A percentile compares a stretch with the other conserved stretches of the same genome.
phyloP scores from a whole-genome alignment of 78 protist genomes.

The Paulinella micropora region DNA sequence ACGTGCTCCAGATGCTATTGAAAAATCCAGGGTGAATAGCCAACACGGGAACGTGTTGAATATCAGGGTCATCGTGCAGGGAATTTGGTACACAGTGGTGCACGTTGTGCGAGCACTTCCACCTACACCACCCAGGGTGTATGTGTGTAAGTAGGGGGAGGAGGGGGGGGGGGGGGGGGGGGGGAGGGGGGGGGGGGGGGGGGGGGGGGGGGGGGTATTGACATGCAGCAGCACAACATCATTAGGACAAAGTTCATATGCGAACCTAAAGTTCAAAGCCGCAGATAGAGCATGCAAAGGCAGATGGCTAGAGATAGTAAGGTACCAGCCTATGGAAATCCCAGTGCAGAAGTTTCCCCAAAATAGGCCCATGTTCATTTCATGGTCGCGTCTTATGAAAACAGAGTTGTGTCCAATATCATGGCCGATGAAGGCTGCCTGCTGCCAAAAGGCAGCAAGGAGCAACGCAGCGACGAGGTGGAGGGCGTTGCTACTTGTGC shows the following conservation, averaged over 20 bases:
- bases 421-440: conserved; percentile 27
- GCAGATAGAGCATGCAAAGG: no score
- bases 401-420: conserved; percentile 17
- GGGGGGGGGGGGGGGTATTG: no score
- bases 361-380: background rate
- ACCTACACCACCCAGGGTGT: no score
- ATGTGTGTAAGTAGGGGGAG: no score
- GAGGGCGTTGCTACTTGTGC: background rate
- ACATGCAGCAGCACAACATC: no score
- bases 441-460: conserved; percentile 32
- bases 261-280: no score
- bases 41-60: conserved; percentile 22
- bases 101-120: conserved; percentile 29
- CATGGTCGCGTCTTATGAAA: background rate
- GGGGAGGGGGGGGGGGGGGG: no score
- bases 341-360: background rate
- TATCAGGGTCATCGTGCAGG: conserved; percentile 27
- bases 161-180: no score
- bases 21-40: background rate
- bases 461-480: background rate
- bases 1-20: background rate
- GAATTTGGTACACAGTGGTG: conserved; percentile 18
- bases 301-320: no score
- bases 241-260: no score
- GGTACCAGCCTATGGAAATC: background rate